These are phyloP conservation scores for Mycena epipterygia DNA, from an alignment of 768 basidiomycete genomes.

Conservation along the genomic window DNA sequence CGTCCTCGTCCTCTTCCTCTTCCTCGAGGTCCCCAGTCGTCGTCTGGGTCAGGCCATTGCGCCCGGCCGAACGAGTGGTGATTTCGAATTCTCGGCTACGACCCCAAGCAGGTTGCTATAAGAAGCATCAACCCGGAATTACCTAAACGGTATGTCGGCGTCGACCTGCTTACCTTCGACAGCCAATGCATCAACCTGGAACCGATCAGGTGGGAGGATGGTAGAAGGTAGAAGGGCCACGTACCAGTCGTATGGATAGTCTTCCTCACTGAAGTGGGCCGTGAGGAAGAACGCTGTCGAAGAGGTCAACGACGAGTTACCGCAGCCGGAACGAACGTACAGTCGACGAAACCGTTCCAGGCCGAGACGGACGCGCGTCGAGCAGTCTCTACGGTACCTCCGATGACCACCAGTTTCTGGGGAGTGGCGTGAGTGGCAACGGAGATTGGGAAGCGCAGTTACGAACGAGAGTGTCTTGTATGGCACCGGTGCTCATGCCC, in stretches of 20 bases:
- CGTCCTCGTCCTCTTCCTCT: slow-evolving; percentile 73
- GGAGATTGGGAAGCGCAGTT: not conserved
- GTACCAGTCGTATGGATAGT: slow-evolving; percentile 90
- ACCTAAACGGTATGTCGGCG: slow-evolving; percentile 13
- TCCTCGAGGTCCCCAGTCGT: slow-evolving; percentile 86
- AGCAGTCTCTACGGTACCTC: slow-evolving; percentile 90
- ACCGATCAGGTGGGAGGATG: slow-evolving; percentile 3
- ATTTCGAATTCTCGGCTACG: slow-evolving; percentile 92
- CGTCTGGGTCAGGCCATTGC: slow-evolving; percentile 73
- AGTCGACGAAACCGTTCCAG: slow-evolving; percentile 93
- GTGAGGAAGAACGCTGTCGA: slow-evolving; percentile 86
- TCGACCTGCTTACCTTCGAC: slow-evolving; percentile 67
- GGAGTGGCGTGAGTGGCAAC: slow-evolving; percentile 25
- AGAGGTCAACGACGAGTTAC: slow-evolving; percentile 1
- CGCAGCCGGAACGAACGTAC: slow-evolving; percentile 54
- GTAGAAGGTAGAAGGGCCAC: slow-evolving; percentile 35
- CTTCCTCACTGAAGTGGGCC: slow-evolving; percentile 89
- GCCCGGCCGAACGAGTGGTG: slow-evolving; percentile 80
- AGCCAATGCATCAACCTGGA: slow-evolving; percentile 93
- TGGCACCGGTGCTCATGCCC: slow-evolving; percentile 73
- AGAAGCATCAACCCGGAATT: slow-evolving; percentile 33
- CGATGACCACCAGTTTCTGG: slow-evolving; percentile 92
- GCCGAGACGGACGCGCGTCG: slow-evolving; percentile 85
- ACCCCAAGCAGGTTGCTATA: slow-evolving; percentile 91
- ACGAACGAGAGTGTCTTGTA: slow-evolving; percentile 85